Evolutionary conservation across 2,329 filamentous ascomycete species (phyloP).

Genomic region (Talaromyces sp.): DNA sequence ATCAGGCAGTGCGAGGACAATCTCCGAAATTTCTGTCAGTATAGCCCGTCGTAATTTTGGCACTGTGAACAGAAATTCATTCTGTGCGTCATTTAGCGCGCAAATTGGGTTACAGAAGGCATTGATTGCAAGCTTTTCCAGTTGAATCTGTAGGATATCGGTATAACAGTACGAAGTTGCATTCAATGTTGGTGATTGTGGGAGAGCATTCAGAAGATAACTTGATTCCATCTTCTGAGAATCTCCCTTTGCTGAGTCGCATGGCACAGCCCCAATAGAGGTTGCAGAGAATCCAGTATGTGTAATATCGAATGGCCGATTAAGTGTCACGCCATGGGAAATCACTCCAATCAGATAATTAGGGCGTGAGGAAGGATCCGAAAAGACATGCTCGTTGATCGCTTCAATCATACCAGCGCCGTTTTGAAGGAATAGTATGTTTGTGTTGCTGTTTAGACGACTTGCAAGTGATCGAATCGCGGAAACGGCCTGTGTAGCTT

Average conservation of each 20-base stretch:
- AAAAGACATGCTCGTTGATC: constrained; percentile 69
- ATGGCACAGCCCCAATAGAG: constrained; percentile 52
- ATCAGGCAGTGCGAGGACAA: constrained; percentile 16
- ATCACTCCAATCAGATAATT: constrained; percentile 71
- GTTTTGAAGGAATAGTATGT: constrained; percentile 73
- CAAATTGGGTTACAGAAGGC: constrained; percentile 22
- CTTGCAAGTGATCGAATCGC: constrained; percentile 65
- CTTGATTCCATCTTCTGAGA: neutral
- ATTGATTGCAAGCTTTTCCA: constrained; percentile 24
- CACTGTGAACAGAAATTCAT: constrained; percentile 17
- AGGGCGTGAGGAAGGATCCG: constrained; percentile 63
- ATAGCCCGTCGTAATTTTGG: constrained; percentile 10
- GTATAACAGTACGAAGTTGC: constrained; percentile 10
- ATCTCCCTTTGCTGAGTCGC: neutral
- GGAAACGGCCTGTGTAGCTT: constrained; percentile 63
- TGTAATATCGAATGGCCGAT: constrained; percentile 50
- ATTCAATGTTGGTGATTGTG: constrained; percentile 9
- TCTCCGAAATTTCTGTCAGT: constrained; percentile 20
- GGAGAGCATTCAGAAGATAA: constrained; percentile 9
- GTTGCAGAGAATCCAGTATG: constrained; percentile 60
- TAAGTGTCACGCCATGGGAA: constrained; percentile 55
- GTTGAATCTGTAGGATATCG: constrained; percentile 18
- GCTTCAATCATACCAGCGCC: constrained; percentile 76
- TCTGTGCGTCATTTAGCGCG: constrained; percentile 11
- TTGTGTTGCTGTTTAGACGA: constrained; percentile 63